Evolutionary conservation across 2,329 filamentous ascomycete genomes (phyloP).

Genomic region (Cladobotryum mycophilum): DNA sequence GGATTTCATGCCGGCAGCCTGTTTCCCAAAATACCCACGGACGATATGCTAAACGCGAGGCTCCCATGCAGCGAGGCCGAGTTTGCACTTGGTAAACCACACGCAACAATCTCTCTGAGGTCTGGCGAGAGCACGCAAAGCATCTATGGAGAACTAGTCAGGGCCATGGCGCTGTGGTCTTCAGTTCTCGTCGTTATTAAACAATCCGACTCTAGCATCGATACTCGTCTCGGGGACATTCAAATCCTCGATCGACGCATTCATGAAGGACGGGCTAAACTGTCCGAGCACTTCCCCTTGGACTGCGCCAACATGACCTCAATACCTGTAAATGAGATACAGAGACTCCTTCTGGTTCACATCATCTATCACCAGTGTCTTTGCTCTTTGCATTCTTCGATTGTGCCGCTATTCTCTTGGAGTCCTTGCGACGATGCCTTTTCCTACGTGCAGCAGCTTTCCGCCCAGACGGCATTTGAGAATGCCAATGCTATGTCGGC

Average conservation of each 20-base stretch:
- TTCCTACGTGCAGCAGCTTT: conserved; percentile 15
- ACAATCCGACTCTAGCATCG: background rate
- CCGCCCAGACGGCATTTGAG: conserved; percentile 17
- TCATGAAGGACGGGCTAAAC: background rate
- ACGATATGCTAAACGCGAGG: background rate
- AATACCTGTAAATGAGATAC: background rate
- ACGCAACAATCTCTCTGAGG: background rate
- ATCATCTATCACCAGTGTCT: conserved; percentile 16
- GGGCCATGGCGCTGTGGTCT: conserved; percentile 1
- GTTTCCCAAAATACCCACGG: conserved; percentile 1
- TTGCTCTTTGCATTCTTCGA: conserved; percentile 17
- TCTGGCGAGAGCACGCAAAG: conserved; percentile 1
- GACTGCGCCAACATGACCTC: background rate
- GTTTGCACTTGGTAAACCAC: background rate
- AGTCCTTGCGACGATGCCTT: conserved; percentile 6
- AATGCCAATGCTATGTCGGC: conserved; percentile 14
- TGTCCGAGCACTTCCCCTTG: background rate
- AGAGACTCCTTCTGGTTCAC: background rate
- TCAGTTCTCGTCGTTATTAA: background rate
- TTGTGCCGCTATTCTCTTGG: conserved; percentile 19
- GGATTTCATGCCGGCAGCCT: background rate
- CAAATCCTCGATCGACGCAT: conserved; percentile 2
- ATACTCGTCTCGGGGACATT: background rate
- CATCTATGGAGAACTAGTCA: conserved; percentile 1
- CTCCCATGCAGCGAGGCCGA: background rate